Evolutionary conservation across 2,329 filamentous ascomycete genomes (phyloP), one percentile per base, ranked within the genome.

Genomic region (Gaeumannomyces tritici): DNA sequence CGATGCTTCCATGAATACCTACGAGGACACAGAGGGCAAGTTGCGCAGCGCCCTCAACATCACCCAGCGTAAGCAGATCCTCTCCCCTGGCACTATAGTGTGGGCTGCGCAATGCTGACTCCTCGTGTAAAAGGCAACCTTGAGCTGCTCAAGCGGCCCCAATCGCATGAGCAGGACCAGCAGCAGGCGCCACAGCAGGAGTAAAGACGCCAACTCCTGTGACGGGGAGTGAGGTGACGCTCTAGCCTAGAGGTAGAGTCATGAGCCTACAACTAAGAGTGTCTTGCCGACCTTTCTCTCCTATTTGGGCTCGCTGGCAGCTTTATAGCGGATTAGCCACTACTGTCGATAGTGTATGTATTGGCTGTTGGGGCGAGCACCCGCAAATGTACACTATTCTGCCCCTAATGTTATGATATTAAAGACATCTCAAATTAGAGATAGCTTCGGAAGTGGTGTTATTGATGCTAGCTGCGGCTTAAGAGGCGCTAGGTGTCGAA

Each of bases 11-110:
- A 86, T 93, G 77, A 81, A 77, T 68, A 79, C 75, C 57, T 93
- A 85, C 72, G 83, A 89, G 67, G 87, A 89, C 68, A 73, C 79
- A 63, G 89, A 95, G 58, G 90, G 90, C 73, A 88, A 88, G 75
- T 83, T 78, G 69, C 81, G 80, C 67, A 83, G 75, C 62, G 72
- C 77, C 60, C 73, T 97, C 70, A 93, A 80, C 75, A 80, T 98
- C 69, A 75, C 89, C 60, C 91, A 96, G 78, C 88, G 93, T 96
- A 86, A 71, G 90, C 81, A 27, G 7, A 27, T 4, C 54, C 42
- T 21, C n/a, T 54, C 55, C 42, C 64, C 35, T 51, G 7, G 55
- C 31, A 55, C 62, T 35, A 26, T 54, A n/a, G 28, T 9, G n/a
- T 21, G n/a, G 21, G 12, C 26, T 9, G 12, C 15, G 33, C 21